Conservation (phyloP, 768 basidiomycete genomes). For the Coprinopsis cinerea region DNA sequence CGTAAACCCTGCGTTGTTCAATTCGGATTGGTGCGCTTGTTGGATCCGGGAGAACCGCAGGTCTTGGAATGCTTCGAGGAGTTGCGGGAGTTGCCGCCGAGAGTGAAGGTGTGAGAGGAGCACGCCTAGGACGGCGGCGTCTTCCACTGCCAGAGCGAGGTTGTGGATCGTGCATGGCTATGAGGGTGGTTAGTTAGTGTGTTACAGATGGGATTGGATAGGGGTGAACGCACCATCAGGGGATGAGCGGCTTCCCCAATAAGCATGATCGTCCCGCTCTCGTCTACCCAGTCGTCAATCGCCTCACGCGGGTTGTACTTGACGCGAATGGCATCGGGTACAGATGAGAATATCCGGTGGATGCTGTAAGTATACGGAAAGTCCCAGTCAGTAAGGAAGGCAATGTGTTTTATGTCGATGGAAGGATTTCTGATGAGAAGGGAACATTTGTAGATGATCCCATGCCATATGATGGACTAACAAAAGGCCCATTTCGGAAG, state of each 20-base stretch:
- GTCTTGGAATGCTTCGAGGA: slow-evolving; percentile 48
- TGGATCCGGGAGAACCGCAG: slow-evolving; percentile 41
- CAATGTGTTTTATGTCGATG: too few relatives aligned
- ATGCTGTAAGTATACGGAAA: slow-evolving; percentile 20
- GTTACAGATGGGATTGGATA: slow-evolving; percentile 2
- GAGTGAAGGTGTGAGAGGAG: slow-evolving; percentile 44
- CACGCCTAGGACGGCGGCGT: slow-evolving; percentile 49
- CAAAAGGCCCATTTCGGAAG: too few relatives aligned
- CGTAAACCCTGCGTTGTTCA: slow-evolving; percentile 35
- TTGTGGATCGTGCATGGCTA: slow-evolving; percentile 47
- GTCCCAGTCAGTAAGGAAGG: too few relatives aligned
- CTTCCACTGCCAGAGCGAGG: slow-evolving; percentile 45
- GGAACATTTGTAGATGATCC: too few relatives aligned
- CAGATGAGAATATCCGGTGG: slow-evolving; percentile 26
- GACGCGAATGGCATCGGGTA: slow-evolving; percentile 29
- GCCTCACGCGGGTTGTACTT: slow-evolving; percentile 29
- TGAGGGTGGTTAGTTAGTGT: background rate
- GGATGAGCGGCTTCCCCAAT: slow-evolving; percentile 57
- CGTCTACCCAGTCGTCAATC: slow-evolving; percentile 47
- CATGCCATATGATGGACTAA: too few relatives aligned
- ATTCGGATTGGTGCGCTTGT: slow-evolving; percentile 37
- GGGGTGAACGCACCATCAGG: slow-evolving; percentile 33
- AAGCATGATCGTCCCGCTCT: slow-evolving; percentile 36
- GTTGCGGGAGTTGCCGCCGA: slow-evolving; percentile 38
- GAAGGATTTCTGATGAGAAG: too few relatives aligned